Base-by-base conservation (phyloP, 345 rosid genomes). In the Citrus medica region DNA sequence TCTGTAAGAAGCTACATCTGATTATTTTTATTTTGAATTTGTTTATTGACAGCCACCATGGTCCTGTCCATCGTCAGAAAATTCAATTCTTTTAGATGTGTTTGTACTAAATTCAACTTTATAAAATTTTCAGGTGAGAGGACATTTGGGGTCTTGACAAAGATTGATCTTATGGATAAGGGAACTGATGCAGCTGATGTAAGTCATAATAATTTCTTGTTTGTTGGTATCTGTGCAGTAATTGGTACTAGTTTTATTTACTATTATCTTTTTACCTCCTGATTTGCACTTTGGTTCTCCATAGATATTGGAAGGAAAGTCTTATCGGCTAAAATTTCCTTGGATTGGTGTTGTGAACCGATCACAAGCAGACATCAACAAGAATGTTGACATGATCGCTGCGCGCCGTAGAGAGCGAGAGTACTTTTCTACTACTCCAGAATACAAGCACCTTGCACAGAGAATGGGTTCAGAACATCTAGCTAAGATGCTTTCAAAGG, bases 311-410 rank as follows among this genome's bases (percentile, higher is more conserved):
- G 99, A 96, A 87, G 99, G 99, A 77, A 94, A 83, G 87, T 73
- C 97, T 9, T 94, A 87, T 76, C 91, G 92, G 79, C 90, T 96
- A 56, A 96, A 96, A 67, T 96, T 85, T 86, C 98, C 99, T 40
- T 96, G 99, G 99, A 85, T 96, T 83, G 99, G 99, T 84, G 98
- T 96, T 42, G 99, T 96, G 77, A 96, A 96, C 74, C 98, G 99
- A 64, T 96, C 99, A 37, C 99, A 96, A 92, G 94, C 94, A 48
- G 99, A 96, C 88, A 96, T 96, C 75, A 96, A 96, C 84, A 96
- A 90, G 91, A 96, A 90, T 79, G 94, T 94, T 2, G 99, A 96
- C 84, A 96, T 96, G 99, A 92, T 96, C 78, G 99, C 98, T 74
- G 98, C 99, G 71, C 91, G 99, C 62, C 92, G 86, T 71, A 92